These are phyloP conservation scores for Calvatia gigantea DNA, from an alignment of 768 basidiomycete genomes.

Conservation along the genomic window DNA sequence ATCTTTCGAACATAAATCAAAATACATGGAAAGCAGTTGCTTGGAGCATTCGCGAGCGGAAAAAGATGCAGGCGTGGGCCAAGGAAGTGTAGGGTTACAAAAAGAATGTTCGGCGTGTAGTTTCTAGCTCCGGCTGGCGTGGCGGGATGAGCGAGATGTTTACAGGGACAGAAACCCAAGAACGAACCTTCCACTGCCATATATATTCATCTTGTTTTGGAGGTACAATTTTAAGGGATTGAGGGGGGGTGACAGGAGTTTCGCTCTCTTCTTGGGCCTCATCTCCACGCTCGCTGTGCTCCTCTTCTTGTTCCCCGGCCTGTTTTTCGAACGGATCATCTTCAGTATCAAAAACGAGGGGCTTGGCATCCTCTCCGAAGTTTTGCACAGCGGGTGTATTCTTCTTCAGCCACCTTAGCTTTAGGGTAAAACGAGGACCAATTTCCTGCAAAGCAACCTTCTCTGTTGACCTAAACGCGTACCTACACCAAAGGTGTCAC, in stretches of 20 bases:
- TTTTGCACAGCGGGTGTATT: constrained; percentile 80
- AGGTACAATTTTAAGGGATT: constrained; percentile 38
- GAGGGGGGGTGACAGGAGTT: background rate
- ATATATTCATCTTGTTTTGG: constrained; percentile 75
- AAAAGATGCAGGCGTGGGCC: background rate
- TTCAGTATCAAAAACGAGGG: constrained; percentile 51
- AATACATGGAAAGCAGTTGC: background rate
- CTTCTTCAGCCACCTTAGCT: constrained; percentile 84
- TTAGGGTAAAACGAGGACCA: constrained; percentile 94
- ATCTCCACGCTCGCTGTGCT: constrained; percentile 22
- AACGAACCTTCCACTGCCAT: constrained; percentile 87
- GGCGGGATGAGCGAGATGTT: constrained; percentile 11
- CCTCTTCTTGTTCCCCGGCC: constrained; percentile 27
- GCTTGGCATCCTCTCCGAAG: constrained; percentile 58
- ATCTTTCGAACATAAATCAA: background rate
- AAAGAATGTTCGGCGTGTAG: constrained; percentile 88
- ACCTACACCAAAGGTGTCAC: constrained; percentile 44
- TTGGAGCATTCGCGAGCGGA: background rate
- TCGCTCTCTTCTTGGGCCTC: constrained; percentile 13
- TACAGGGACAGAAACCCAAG: background rate
- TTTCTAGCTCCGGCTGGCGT: constrained; percentile 86
- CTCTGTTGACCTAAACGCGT: constrained; percentile 88
- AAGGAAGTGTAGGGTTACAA: constrained; percentile 37
- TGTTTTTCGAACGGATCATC: constrained; percentile 17
- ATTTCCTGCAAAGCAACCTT: constrained; percentile 96